phyloP scores from a whole-genome alignment of 1,284 basidiomycete species.

The Puccinia coronata region DNA sequence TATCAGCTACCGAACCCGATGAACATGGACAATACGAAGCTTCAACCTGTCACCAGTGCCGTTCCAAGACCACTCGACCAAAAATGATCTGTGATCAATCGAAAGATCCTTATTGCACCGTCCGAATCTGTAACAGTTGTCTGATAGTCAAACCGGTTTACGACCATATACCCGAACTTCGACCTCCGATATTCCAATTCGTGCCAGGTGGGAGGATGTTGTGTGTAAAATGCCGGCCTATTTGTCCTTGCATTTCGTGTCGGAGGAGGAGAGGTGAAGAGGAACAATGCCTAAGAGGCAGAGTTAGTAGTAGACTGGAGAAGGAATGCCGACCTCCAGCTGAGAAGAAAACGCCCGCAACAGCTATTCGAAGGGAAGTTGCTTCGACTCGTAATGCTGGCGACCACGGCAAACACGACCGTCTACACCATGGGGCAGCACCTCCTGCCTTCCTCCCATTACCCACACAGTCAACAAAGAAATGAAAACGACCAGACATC shows the following conservation, averaged over 20 bases:
- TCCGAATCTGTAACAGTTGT: conserved; percentile 21
- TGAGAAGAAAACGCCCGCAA: conserved; percentile 14
- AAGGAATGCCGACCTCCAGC: background rate
- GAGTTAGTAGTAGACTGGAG: background rate
- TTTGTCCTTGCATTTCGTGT: conserved; percentile 40
- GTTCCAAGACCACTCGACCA: conserved; percentile 30
- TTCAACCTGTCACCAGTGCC: conserved; percentile 44
- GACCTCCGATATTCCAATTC: conserved; percentile 40
- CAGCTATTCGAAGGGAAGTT: conserved; percentile 18
- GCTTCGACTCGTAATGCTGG: conserved; percentile 22
- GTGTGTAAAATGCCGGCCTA: conserved; percentile 38
- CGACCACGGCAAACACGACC: conserved; percentile 32
- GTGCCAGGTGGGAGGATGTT: conserved; percentile 40
- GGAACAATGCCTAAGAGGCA: conserved; percentile 8
- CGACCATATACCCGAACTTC: conserved; percentile 37
- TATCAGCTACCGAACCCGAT: conserved; percentile 39
- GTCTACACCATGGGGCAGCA: conserved; percentile 38
- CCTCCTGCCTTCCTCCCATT: too few species aligned
- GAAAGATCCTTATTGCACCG: conserved; percentile 24
- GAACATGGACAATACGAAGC: conserved; percentile 42
- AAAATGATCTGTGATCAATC: conserved; percentile 50
- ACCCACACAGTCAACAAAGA: conserved; percentile 25
- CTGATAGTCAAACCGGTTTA: background rate
- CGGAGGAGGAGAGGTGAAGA: conserved; percentile 38
- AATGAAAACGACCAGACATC: conserved; percentile 37